Conservation (phyloP, 2,329 filamentous ascomycete genomes). For the Ceratocystis alfenasii region DNA sequence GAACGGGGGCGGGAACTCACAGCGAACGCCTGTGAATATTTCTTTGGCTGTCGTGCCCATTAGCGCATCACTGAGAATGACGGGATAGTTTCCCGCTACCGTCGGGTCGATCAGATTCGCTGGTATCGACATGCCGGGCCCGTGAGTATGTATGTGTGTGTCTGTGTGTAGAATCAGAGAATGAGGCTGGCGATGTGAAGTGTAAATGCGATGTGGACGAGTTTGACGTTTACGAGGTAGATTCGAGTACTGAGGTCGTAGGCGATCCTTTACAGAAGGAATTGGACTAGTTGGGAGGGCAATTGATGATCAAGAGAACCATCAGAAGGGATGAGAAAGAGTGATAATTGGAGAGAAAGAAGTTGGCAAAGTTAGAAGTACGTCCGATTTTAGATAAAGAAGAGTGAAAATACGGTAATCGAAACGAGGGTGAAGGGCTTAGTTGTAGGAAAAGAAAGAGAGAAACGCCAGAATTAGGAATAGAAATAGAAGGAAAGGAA, state of each 20-base stretch:
- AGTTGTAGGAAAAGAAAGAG: background rate
- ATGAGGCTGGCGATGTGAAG: background rate
- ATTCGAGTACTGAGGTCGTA: background rate
- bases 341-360: background rate
- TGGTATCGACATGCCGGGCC: constrained; percentile 14
- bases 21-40: constrained; percentile 48
- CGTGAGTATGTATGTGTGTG: background rate
- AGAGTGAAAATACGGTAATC: background rate
- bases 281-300: constrained; percentile 7
- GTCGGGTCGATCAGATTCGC: constrained; percentile 43
- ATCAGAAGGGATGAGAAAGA: constrained; percentile 3
- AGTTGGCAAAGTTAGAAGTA: background rate
- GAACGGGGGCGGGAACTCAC: constrained; percentile 29
- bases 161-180: background rate
- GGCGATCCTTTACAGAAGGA: constrained; percentile 7
- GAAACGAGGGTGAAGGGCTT: background rate
- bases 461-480: background rate
- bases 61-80: constrained; percentile 51
- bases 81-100: constrained; percentile 48
- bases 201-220: background rate
- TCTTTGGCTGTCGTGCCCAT: constrained; percentile 45
- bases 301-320: background rate
- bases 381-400: background rate
- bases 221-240: background rate
- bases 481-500: constrained; percentile 2